Conservation (phyloP, 2,329 filamentous ascomycete genomes). For the Aspergillus flavus region DNA sequence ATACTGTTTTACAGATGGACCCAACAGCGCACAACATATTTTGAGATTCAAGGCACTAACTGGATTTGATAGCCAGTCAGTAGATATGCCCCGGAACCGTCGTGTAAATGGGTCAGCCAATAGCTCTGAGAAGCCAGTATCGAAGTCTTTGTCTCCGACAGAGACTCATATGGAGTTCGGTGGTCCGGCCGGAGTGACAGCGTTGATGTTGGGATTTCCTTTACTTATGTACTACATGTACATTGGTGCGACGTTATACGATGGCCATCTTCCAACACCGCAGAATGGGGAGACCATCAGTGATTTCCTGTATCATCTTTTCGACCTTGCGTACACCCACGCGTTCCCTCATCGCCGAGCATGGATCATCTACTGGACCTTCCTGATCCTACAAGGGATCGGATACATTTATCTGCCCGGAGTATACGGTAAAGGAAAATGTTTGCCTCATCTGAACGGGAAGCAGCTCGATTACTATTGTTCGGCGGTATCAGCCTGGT, state of each 20-base stretch:
- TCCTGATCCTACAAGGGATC: constrained; percentile 78
- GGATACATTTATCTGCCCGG: constrained; percentile 87
- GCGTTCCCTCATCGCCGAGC: constrained; percentile 80
- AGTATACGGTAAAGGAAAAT: constrained; percentile 83
- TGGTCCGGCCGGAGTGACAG: constrained; percentile 71
- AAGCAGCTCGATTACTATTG: constrained; percentile 92
- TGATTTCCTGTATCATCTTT: constrained; percentile 73
- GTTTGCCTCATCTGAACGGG: constrained; percentile 75
- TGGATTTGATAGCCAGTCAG: background rate
- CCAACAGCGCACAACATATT: background rate
- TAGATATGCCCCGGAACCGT: background rate
- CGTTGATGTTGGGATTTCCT: constrained; percentile 89
- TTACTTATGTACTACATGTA: constrained; percentile 98
- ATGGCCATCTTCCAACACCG: constrained; percentile 75
- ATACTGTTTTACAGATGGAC: background rate
- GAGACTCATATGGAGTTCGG: constrained; percentile 70
- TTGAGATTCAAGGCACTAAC: background rate
- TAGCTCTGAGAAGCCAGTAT: background rate
- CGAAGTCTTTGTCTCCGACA: background rate
- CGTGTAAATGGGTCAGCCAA: background rate
- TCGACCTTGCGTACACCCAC: constrained; percentile 72
- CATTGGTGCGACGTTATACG: constrained; percentile 89
- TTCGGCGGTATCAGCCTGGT: constrained; percentile 83
- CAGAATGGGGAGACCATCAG: constrained; percentile 62
- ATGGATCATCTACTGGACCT: constrained; percentile 93